These are phyloP conservation scores for Neurospora sp. DNA, from an alignment of 495 filamentous ascomycete genomes.

Conservation along the genomic window DNA sequence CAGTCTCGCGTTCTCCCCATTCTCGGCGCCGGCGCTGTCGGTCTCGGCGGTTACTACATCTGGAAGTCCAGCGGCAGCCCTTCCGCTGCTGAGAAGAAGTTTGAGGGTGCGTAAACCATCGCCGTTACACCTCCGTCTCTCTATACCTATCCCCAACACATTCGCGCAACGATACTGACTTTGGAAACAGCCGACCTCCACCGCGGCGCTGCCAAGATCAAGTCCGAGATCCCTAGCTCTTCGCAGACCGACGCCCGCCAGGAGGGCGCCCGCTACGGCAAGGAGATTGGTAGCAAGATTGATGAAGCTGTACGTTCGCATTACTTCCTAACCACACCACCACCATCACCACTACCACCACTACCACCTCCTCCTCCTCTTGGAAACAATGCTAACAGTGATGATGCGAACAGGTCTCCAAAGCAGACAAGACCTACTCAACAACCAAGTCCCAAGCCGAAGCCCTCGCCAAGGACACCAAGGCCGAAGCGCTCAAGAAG, in stretches of 20 bases:
- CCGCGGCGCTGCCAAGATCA: constrained; percentile 55
- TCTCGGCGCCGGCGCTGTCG: constrained; percentile 53
- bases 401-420: constrained; percentile 46
- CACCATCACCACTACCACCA: constrained; percentile 1
- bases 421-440: constrained; percentile 48
- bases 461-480: constrained; percentile 47
- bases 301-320: constrained; percentile 32
- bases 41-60: constrained; percentile 78
- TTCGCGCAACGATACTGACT: background rate
- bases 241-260: constrained; percentile 28
- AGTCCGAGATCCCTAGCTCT: constrained; percentile 43
- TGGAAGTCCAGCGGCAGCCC: constrained; percentile 78
- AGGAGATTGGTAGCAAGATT: constrained; percentile 36
- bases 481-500: constrained; percentile 53
- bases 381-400: background rate
- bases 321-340: background rate
- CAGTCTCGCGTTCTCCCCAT: constrained; percentile 46
- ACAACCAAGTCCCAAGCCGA: constrained; percentile 48
- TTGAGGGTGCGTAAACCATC: constrained; percentile 55
- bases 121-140: background rate
- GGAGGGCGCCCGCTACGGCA: constrained; percentile 30
- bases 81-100: constrained; percentile 69
- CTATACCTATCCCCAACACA: background rate
- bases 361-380: background rate
- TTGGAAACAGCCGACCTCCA: constrained; percentile 45